Evolutionary conservation across 1,139 yeast species (phyloP).

Genomic region (Yamadazyma aaseri): DNA sequence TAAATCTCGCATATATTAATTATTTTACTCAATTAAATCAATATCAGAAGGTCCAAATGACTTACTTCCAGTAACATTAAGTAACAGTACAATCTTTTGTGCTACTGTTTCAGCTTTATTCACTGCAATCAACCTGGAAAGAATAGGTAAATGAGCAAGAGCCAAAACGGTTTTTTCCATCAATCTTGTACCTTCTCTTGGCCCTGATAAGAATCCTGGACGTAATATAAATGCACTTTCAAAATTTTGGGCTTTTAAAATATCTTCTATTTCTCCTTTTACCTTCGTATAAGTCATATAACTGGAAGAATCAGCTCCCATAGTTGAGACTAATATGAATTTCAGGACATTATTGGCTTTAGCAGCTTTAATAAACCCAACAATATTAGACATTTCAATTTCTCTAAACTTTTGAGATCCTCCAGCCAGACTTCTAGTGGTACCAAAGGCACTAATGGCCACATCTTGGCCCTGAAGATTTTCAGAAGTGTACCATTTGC

Average conservation of each 20-base stretch:
- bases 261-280: slow-evolving; percentile 52
- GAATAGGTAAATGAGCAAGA: slow-evolving; percentile 16
- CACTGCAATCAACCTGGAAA: slow-evolving; percentile 7
- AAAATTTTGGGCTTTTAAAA: slow-evolving; percentile 42
- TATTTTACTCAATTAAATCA: too few species aligned
- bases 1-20: background rate
- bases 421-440: slow-evolving; percentile 71
- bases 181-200: slow-evolving; percentile 37
- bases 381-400: slow-evolving; percentile 70
- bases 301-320: slow-evolving; percentile 57
- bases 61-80: slow-evolving; percentile 12
- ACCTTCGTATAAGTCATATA: slow-evolving; percentile 53
- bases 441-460: slow-evolving; percentile 54
- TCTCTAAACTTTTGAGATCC: slow-evolving; percentile 52
- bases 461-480: slow-evolving; percentile 10
- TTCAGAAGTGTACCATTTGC: slow-evolving; percentile 38
- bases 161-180: slow-evolving; percentile 25
- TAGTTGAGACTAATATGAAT: slow-evolving; percentile 60
- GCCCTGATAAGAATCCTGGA: slow-evolving; percentile 70
- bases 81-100: slow-evolving; percentile 5
- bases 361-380: slow-evolving; percentile 66
- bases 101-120: slow-evolving; percentile 29
- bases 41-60: slow-evolving; percentile 2
- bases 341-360: slow-evolving; percentile 63
- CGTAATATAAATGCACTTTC: slow-evolving; percentile 66